A percentile compares a stretch with the other conserved stretches of the same genome.
These are phyloP conservation scores for Calocybe gangraenosa DNA, from an alignment of 768 basidiomycete species.

Conservation along the genomic window DNA sequence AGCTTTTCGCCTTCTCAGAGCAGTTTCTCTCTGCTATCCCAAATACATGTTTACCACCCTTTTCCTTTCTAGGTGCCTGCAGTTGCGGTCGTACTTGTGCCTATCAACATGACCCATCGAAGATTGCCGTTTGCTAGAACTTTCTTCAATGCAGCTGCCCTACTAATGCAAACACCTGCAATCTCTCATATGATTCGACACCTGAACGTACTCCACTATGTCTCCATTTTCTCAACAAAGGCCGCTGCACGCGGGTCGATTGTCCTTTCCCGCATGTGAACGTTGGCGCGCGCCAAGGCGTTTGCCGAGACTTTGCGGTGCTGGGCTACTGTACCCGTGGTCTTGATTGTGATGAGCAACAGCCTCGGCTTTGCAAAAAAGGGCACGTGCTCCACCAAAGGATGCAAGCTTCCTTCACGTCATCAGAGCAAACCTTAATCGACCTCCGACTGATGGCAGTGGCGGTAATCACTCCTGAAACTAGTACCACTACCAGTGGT, in stretches of 20 bases:
- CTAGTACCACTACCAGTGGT: conserved; percentile 27
- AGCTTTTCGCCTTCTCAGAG: conserved; percentile 19
- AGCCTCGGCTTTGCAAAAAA: conserved; percentile 95
- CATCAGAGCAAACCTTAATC: conserved; percentile 78
- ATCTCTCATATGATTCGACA: conserved; percentile 90
- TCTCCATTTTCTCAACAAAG: conserved; percentile 88
- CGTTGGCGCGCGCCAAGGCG: conserved; percentile 71
- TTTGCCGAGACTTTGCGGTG: conserved; percentile 94
- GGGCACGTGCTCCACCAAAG: conserved; percentile 76
- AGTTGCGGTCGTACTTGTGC: conserved; percentile 88
- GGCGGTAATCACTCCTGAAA: conserved; percentile 19
- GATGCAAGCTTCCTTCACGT: conserved; percentile 97
- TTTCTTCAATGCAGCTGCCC: conserved; percentile 85
- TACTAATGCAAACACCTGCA: conserved; percentile 72
- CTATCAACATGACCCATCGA: conserved; percentile 90
- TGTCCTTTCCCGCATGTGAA: conserved; percentile 95
- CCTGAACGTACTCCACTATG: conserved; percentile 94
- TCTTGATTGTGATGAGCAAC: conserved; percentile 81
- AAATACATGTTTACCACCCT: conserved; percentile 29
- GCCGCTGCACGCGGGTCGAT: conserved; percentile 77
- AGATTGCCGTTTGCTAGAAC: conserved; percentile 92
- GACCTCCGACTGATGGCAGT: conserved; percentile 43
- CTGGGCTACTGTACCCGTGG: conserved; percentile 91
- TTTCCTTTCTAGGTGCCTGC: conserved; percentile 69
- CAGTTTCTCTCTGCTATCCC: conserved; percentile 16